Base-by-base conservation (phyloP, 208 protist species). In the Endotrypanum monterogeii region DNA sequence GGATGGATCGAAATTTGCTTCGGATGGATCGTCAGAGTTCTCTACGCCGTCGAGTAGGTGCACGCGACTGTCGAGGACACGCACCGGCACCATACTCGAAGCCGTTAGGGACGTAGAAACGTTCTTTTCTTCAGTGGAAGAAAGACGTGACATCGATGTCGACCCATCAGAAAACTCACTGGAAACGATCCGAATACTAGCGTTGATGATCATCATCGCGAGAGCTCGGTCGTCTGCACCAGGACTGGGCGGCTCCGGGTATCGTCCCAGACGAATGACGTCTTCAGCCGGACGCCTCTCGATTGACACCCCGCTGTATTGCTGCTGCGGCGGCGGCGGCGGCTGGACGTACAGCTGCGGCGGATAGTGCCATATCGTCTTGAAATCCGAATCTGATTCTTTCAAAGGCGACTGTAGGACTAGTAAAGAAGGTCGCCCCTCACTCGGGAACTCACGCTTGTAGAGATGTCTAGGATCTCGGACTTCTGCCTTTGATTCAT, bases 221-320 rank as follows among this genome's bases (percentile, higher is more conserved):
- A 68, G 3, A 60, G 35, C 57, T 35, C 9, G 46, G 39, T 67
- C 14, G 71, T 14, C 32, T 4, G 63, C 9, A 28, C 39, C 9
- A 7, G 20, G 41, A 55, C 28, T 46, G n/a, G 28, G 9, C 50
- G 46, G 46, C 9, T 1, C 18, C 46, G 23, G 20, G 67, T 62
- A 74, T 9, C 67, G 58, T 37, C 67, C 71, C 6, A 74, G 58
- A 61, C 62, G 77, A 25, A 82, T 77, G 2, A 51, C 39, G 4
- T 18, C 63, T 39, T 44, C 67, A 4, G 44, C 55, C 5, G 72
- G 46, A 9, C 61, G 60, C 44, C 68, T 44, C 20, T 65, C 41
- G 32, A 79, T 44, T 1, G 41, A 18, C 20, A 37, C 48, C 14
- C 44, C 12, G 44, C 44, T 48, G 44, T 48, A 48, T 5, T 0